These are phyloP conservation scores for Diplodia corticola DNA, from an alignment of 2,329 filamentous ascomycete species.

Conservation along the genomic window DNA sequence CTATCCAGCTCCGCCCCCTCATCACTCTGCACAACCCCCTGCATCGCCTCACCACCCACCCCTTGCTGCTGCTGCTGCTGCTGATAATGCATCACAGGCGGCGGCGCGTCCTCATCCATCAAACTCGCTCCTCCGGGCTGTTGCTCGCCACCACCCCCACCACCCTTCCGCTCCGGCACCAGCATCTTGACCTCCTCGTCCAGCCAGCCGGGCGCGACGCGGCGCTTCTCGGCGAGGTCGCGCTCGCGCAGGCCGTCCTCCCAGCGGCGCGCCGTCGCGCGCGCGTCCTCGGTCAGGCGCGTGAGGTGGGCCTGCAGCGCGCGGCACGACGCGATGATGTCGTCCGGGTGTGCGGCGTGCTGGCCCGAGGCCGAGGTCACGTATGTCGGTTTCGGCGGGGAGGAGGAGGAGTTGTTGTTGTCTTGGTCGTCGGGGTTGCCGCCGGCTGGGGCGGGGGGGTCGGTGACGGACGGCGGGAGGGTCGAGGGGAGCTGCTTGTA, in stretches of 20 bases:
- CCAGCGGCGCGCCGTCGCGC: slow-evolving; percentile 67
- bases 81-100: no score
- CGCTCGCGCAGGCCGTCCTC: slow-evolving; percentile 64
- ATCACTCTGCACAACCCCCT: slow-evolving; percentile 40
- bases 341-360: slow-evolving; percentile 81
- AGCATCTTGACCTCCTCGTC: slow-evolving; percentile 66
- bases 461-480: slow-evolving; percentile 71
- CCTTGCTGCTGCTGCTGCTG: slow-evolving; percentile 33
- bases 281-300: slow-evolving; percentile 67
- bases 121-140: neutral
- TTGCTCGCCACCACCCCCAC: slow-evolving; percentile 21
- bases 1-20: slow-evolving; percentile 60
- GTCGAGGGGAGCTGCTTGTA: slow-evolving; percentile 89
- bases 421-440: slow-evolving; percentile 53
- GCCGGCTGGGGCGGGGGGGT: slow-evolving; percentile 54
- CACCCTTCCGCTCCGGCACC: slow-evolving; percentile 60
- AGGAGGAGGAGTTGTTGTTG: neutral
- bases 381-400: slow-evolving; percentile 52
- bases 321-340: slow-evolving; percentile 79
- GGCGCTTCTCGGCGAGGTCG: slow-evolving; percentile 76
- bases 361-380: slow-evolving; percentile 69
- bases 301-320: slow-evolving; percentile 75
- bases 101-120: slow-evolving; percentile 5
- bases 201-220: slow-evolving; percentile 77
- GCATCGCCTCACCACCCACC: neutral